Conservation (phyloP, 164 flowering plant genomes). For the Vitis rotundifolia region DNA sequence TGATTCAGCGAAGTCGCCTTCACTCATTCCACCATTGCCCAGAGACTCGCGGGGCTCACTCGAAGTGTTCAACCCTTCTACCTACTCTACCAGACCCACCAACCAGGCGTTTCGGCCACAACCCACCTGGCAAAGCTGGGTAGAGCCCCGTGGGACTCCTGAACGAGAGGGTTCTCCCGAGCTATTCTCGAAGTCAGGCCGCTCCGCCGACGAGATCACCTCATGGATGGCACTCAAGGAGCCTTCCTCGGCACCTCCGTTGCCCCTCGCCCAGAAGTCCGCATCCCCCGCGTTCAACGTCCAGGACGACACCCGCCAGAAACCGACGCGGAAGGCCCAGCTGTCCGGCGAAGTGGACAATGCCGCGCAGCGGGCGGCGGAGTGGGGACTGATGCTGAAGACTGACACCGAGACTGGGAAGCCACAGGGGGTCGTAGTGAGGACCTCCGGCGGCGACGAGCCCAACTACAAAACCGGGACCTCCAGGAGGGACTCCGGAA, state of each 20-base stretch:
- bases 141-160: constrained; percentile 24
- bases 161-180: constrained; percentile 21
- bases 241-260: constrained; percentile 13
- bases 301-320: constrained; percentile 6
- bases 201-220: constrained; percentile 28
- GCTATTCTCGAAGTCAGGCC: constrained; percentile 19
- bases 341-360: constrained; percentile 36
- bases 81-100: constrained; percentile 34
- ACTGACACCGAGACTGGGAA: constrained; percentile 85
- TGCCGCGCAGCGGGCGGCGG: constrained; percentile 87
- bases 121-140: constrained; percentile 49
- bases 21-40: constrained; percentile 33
- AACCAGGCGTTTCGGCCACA: constrained; percentile 35
- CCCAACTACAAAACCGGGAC: constrained; percentile 23
- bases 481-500: constrained; percentile 57
- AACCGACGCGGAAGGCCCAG: constrained; percentile 8
- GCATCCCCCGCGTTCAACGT: constrained; percentile 12
- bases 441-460: constrained; percentile 74
- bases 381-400: constrained; percentile 90
- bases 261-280: constrained; percentile 14
- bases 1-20: constrained; percentile 19
- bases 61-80: constrained; percentile 72
- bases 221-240: constrained; percentile 93
- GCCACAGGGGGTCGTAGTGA: constrained; percentile 72
- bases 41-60: constrained; percentile 69